phyloP scores from a whole-genome alignment of 345 rosid genomes.

The Euphorbia pulcherrima region DNA sequence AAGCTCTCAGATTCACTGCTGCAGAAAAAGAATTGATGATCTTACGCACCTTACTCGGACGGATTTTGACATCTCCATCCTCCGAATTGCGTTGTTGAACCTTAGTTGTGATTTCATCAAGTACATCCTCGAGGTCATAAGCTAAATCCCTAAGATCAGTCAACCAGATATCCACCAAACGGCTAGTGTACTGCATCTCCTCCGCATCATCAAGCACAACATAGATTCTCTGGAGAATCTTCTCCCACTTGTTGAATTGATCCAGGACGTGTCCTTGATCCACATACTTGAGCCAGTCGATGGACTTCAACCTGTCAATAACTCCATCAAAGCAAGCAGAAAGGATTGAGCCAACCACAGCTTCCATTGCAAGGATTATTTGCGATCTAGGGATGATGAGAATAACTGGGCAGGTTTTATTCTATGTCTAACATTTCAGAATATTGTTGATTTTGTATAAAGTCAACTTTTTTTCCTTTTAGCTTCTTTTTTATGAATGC shows the following conservation, averaged over 20 bases:
- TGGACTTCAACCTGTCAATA: neutral
- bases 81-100: neutral
- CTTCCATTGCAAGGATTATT: slow-evolving; percentile 1
- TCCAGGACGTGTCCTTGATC: neutral
- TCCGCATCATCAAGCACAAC: slow-evolving; percentile 20
- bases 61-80: neutral
- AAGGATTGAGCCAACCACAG: neutral
- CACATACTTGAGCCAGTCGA: slow-evolving; percentile 4
- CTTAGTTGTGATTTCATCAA: slow-evolving; percentile 19
- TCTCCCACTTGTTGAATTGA: slow-evolving; percentile 7
- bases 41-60: neutral
- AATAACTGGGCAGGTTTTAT: too few relatives aligned
- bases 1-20: neutral
- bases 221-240: neutral
- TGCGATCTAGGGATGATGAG: neutral
- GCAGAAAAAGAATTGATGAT: neutral
- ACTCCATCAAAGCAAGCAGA: neutral
- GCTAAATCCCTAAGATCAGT: slow-evolving; percentile 21
- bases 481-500: too few relatives aligned
- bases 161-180: slow-evolving; percentile 18
- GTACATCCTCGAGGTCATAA: slow-evolving; percentile 18
- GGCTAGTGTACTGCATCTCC: neutral
- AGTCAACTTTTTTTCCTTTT: too few relatives aligned
- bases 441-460: too few relatives aligned
- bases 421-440: too few relatives aligned